phyloP scores from a whole-genome alignment of 192 early-diverging fungal species.

The Umbelopsis ramanniana region DNA sequence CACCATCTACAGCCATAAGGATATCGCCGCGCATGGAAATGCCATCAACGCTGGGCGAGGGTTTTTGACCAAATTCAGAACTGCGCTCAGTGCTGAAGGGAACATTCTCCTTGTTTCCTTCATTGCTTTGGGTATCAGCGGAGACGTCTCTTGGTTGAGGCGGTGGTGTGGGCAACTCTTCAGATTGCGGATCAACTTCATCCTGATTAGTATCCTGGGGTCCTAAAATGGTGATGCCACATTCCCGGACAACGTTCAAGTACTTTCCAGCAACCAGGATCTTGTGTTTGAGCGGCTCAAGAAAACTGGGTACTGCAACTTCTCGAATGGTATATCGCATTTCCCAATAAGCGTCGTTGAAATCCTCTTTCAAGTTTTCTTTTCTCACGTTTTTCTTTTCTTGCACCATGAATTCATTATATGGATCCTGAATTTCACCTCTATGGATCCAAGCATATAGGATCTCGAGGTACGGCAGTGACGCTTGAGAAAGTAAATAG shows the following conservation, averaged over 20 bases:
- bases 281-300: conserved; percentile 76
- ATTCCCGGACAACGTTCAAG: conserved; percentile 90
- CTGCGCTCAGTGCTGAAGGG: not conserved
- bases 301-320: conserved; percentile 73
- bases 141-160: not conserved
- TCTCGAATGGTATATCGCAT: conserved; percentile 72
- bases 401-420: conserved; percentile 93
- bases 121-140: not conserved
- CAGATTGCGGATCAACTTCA: not conserved
- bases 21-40: conserved; percentile 48
- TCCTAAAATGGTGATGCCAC: conserved; percentile 57
- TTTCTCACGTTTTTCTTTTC: conserved; percentile 65
- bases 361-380: conserved; percentile 72
- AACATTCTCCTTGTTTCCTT: conserved; percentile 29
- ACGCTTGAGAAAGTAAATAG: conserved; percentile 76
- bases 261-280: conserved; percentile 94
- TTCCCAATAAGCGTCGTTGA: conserved; percentile 86
- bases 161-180: not conserved
- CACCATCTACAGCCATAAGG: conserved; percentile 61
- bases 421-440: conserved; percentile 88
- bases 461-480: conserved; percentile 83
- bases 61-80: not conserved
- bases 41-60: not conserved
- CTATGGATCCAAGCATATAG: conserved; percentile 87
- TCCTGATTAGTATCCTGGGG: conserved; percentile 28